These are phyloP conservation scores for Talaromyces rugulosus DNA, from an alignment of 2,329 filamentous ascomycete genomes.

Conservation along the genomic window DNA sequence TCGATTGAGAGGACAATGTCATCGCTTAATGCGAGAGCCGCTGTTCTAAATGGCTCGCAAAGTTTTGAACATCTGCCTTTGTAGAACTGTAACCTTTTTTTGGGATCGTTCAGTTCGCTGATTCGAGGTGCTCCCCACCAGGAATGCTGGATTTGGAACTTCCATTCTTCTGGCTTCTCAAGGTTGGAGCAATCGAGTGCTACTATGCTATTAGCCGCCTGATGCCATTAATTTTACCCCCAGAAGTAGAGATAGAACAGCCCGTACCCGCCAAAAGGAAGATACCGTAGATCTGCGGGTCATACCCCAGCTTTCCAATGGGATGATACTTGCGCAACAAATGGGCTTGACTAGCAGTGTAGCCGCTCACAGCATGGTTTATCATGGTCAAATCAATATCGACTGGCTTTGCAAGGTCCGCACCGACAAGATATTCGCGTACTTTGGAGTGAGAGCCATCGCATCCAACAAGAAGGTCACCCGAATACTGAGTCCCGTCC, in stretches of 20 bases:
- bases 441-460: constrained; percentile 7
- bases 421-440: constrained; percentile 5
- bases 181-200: constrained; percentile 7
- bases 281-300: constrained; percentile 6
- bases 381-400: constrained; percentile 6
- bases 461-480: constrained; percentile 1
- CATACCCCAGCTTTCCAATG: constrained; percentile 8
- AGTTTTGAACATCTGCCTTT: constrained; percentile 1
- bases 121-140: constrained; percentile 8
- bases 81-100: constrained; percentile 6
- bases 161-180: constrained; percentile 5
- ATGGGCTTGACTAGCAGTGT: neutral
- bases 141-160: constrained; percentile 5
- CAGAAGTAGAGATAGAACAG: neutral
- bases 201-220: neutral
- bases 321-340: constrained; percentile 6
- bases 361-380: constrained; percentile 1
- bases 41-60: constrained; percentile 8
- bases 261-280: constrained; percentile 6
- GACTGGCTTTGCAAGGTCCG: constrained; percentile 2
- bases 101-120: constrained; percentile 1
- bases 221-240: neutral
- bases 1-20: constrained; percentile 4
- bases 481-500: neutral
- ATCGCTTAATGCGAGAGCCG: constrained; percentile 2